These are phyloP conservation scores for Fusarium algeriense DNA, from an alignment of 2,329 filamentous ascomycete species.

Conservation along the genomic window DNA sequence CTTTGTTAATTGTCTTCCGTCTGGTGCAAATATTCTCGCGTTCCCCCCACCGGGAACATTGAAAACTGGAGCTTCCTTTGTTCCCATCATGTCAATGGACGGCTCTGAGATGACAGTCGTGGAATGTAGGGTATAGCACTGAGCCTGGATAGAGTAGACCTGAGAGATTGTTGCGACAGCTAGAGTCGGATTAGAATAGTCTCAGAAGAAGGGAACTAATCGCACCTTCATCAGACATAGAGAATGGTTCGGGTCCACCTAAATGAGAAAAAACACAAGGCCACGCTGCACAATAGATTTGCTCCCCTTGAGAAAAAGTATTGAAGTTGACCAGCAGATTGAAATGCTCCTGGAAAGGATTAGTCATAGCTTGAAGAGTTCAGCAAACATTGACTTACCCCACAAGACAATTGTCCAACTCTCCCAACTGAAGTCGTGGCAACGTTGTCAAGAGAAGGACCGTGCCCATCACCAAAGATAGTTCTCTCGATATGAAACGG, in stretches of 20 bases:
- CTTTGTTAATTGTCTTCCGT: neutral
- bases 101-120: neutral
- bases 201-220: too few species aligned
- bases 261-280: neutral
- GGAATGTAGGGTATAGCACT: neutral
- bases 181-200: neutral
- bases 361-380: too few species aligned
- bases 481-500: too few species aligned
- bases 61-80: neutral
- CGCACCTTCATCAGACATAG: neutral
- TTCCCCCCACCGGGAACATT: neutral
- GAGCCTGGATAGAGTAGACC: neutral
- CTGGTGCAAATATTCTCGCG: neutral
- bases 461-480: too few species aligned
- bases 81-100: neutral
- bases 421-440: too few species aligned
- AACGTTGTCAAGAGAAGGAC: too few species aligned
- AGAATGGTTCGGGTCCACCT: neutral
- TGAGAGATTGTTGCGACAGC: neutral
- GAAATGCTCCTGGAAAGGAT: neutral
- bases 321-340: neutral
- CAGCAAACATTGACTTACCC: neutral
- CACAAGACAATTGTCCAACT: neutral
- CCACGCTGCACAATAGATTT: neutral
- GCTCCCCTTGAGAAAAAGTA: neutral